Base-by-base conservation (phyloP, 2,329 filamentous ascomycete genomes). In the Endoconidiophora polonica region DNA sequence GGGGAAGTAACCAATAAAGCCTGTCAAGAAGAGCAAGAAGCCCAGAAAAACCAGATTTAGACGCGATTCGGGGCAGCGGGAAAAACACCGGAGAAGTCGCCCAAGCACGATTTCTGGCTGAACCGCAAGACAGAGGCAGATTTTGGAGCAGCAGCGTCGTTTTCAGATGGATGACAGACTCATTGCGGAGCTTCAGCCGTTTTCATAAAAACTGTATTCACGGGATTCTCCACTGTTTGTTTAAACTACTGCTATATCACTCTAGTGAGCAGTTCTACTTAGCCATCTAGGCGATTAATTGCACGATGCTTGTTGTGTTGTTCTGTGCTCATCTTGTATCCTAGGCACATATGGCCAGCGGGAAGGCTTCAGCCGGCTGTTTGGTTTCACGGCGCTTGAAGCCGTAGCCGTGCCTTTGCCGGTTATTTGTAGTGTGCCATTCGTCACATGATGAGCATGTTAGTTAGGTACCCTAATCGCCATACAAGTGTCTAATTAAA, bases 371-470 rank as follows among this genome's bases (percentile, higher is more conserved):
- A 33, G 12, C 29, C 29, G 29, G 29, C 29, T 33, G 29, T 33
- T 33, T 33, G 9, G 29, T 12, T 33, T 33, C 29, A 33, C 29
- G 29, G 29, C 29, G 29, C n/a, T 16, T 36, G 46, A 44, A 49
- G 46, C 46, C 47, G 40, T 33, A 49, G 24, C 20, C 40, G 36
- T 48, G 39, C n/a, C 18, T 41, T 45, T 50, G 22, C 48, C 48
- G 48, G 40, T 26, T 33, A 12, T 33, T 33, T 33, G 29, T 12
- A 33, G 29, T 38, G 14, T 29, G 37, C 36, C 38, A 10, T 6
- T 12, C 16, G 22, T 45, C 48, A 50, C 48, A 50, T 50, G 48
- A 50, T 33, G 22, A 22, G 16, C 12, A 33, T 33, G 44, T 20
- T 46, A 10, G 12, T 3, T 18, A 10, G 16, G 24, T 46, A 39